Evolutionary conservation across 768 basidiomycete species (phyloP).

Genomic region (Boletus fagicola): DNA sequence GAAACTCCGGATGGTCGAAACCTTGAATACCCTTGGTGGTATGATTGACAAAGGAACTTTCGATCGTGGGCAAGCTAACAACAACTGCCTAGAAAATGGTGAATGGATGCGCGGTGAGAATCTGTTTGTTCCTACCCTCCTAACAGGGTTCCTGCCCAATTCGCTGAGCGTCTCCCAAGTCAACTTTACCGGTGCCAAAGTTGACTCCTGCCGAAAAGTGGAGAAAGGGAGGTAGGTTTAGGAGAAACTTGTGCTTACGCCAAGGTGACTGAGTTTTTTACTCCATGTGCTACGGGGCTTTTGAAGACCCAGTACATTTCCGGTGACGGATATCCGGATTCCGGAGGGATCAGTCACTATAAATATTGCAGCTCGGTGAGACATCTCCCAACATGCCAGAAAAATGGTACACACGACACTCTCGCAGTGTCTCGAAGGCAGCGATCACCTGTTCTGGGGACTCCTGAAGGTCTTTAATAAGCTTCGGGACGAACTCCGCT

Average conservation of each 20-base stretch:
- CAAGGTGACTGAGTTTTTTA: constrained; percentile 59
- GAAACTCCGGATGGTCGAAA: constrained; percentile 78
- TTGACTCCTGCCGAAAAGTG: constrained; percentile 38
- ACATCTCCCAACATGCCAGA: neutral
- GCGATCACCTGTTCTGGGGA: constrained; percentile 68
- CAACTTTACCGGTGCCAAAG: constrained; percentile 65
- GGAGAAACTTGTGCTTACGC: constrained; percentile 48
- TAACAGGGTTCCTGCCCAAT: constrained; percentile 69
- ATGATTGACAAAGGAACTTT: constrained; percentile 84
- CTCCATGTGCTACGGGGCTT: constrained; percentile 74
- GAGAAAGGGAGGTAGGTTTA: neutral
- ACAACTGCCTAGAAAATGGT: constrained; percentile 61
- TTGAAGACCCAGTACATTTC: constrained; percentile 68
- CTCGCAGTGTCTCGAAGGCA: constrained; percentile 73
- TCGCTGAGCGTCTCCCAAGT: constrained; percentile 67
- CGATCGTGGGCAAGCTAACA: constrained; percentile 89
- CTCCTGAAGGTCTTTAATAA: constrained; percentile 69
- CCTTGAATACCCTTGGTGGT: constrained; percentile 77
- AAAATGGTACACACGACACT: constrained; percentile 48
- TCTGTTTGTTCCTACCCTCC: constrained; percentile 48
- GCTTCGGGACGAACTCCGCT: constrained; percentile 74
- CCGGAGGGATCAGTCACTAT: constrained; percentile 81
- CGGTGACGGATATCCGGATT: constrained; percentile 87
- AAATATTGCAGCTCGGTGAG: constrained; percentile 1
- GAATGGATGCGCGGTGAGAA: neutral